A percentile compares a stretch with the other conserved stretches of the same genome.
Conservation (phyloP, 2,329 filamentous ascomycete species). For the Colletotrichum melonis region DNA sequence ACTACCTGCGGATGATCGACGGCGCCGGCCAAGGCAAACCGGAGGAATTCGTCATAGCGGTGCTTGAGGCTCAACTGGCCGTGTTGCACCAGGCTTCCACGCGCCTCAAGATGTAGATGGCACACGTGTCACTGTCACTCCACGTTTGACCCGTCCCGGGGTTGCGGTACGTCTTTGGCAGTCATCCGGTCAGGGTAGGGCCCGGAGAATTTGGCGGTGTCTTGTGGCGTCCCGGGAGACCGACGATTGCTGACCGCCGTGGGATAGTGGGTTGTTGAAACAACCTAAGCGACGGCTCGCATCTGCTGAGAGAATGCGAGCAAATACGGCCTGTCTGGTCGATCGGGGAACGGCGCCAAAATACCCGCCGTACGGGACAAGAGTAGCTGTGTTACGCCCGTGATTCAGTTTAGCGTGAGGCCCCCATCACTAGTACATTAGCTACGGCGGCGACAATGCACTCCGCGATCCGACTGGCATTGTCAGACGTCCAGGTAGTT, state of each 20-base stretch:
- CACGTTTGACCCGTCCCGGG: not conserved
- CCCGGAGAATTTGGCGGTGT: not conserved
- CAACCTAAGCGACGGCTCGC: not conserved
- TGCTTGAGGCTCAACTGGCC: slow-evolving; percentile 32
- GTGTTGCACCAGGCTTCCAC: slow-evolving; percentile 21
- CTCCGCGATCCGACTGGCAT: not conserved
- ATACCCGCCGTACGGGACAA: not conserved
- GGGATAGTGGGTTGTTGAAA: not conserved
- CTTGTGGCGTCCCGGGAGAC: slow-evolving; percentile 2
- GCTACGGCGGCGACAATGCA: not conserved
- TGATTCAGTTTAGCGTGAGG: too few species aligned
- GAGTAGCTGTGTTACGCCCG: not conserved
- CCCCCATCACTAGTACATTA: not conserved
- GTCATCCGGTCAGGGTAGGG: not conserved
- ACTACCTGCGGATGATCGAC: slow-evolving; percentile 39
- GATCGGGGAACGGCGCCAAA: not conserved
- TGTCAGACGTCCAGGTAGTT: not conserved
- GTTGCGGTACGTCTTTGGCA: not conserved
- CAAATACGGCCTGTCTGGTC: not conserved
- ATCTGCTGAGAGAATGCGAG: slow-evolving; percentile 8
- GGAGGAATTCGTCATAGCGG: slow-evolving; percentile 25
- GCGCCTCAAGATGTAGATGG: not conserved
- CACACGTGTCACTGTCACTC: not conserved
- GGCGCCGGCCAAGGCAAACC: slow-evolving; percentile 36
- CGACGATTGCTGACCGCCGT: not conserved